Evolutionary conservation across 2,329 filamentous ascomycete genomes (phyloP).

Genomic region (Verticillium isaacii): DNA sequence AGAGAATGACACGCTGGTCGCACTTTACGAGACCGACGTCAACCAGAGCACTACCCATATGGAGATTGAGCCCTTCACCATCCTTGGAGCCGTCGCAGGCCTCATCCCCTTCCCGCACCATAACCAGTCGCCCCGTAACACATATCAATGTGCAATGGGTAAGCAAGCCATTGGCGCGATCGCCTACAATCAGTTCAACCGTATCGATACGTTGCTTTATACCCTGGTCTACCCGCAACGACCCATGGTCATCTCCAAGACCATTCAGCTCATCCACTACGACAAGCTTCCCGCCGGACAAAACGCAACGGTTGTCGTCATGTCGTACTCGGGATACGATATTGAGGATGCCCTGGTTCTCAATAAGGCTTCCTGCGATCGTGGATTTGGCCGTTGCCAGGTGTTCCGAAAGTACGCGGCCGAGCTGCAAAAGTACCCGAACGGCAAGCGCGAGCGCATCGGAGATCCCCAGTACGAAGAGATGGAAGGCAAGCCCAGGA

Average conservation of each 20-base stretch:
- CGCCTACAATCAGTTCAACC: conserved; percentile 95
- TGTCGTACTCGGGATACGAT: conserved; percentile 99
- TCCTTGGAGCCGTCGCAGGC: conserved; percentile 90
- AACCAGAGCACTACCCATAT: conserved; percentile 82
- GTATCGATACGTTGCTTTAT: conserved; percentile 93
- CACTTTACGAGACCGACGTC: conserved; percentile 82
- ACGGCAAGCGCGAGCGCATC: conserved; percentile 65
- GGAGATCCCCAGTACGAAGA: conserved; percentile 47
- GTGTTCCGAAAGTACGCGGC: conserved; percentile 95
- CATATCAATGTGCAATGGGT: conserved; percentile 99
- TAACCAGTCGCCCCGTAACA: conserved; percentile 97
- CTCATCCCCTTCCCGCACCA: conserved; percentile 98
- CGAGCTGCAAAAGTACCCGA: conserved; percentile 83
- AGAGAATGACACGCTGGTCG: conserved; percentile 93
- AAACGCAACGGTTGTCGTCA: conserved; percentile 95
- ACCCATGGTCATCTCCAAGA: conserved; percentile 95
- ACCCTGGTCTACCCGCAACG: conserved; percentile 97
- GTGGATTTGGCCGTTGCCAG: conserved; percentile 93
- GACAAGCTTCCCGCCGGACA: conserved; percentile 96
- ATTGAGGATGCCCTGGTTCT: conserved; percentile 96
- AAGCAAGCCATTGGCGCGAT: conserved; percentile 99
- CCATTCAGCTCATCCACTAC: conserved; percentile 94
- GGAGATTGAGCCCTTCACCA: conserved; percentile 96
- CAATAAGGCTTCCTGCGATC: conserved; percentile 92
- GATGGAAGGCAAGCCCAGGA: conserved; percentile 56